Evolutionary conservation across 192 early-diverging fungal genomes (phyloP), one percentile per base, ranked within the genome.

Genomic region (Lobosporangium transversale): DNA sequence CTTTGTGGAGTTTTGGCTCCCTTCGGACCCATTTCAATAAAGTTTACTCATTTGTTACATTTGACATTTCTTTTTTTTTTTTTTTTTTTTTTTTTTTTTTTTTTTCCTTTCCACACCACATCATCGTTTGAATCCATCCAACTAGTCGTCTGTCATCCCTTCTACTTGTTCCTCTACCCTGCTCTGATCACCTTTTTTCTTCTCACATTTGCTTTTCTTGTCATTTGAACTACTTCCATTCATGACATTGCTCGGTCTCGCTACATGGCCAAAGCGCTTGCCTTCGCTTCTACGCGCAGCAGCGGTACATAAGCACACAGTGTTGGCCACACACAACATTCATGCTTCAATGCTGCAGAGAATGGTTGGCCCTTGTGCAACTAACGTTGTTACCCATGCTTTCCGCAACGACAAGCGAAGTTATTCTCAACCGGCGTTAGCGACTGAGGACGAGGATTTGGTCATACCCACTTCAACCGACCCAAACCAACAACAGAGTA

Each of bases 361-460:
- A n/a, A n/a, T n/a, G n/a, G n/a, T n/a, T n/a, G n/a, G n/a, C n/a
- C n/a, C n/a, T n/a, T n/a, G n/a, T n/a, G n/a, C n/a, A n/a, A n/a
- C n/a, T n/a, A n/a, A n/a, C n/a, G n/a, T 31, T 43, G 32, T 29
- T 30, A 3, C 7, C 17, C 3, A 2, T 24, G 33, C 48, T 37
- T 42, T 55, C 52, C 36, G 63, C 53, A 37, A 32, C 49, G 21
- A 27, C 23, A 32, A 14, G 5, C 68, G 70, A 14, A 50, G 61
- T 37, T 66, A 51, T n/a, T 75, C 70, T 6, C 43, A 52, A 48
- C 63, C 70, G 33, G 70, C 70, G 1, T 33, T 75, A 23, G 62
- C 58, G 20, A 58, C 37, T 21, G 56, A 75, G 18, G 62, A 75
- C 32, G 70, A 66, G 18, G 14, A 55, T 35, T n/a, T n/a, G n/a